Percentiles rank a stretch among this genome's conserved stretches.
These are phyloP conservation scores for Kwoniella newhampshirensis DNA, from an alignment of 768 basidiomycete species.

Conservation along the genomic window DNA sequence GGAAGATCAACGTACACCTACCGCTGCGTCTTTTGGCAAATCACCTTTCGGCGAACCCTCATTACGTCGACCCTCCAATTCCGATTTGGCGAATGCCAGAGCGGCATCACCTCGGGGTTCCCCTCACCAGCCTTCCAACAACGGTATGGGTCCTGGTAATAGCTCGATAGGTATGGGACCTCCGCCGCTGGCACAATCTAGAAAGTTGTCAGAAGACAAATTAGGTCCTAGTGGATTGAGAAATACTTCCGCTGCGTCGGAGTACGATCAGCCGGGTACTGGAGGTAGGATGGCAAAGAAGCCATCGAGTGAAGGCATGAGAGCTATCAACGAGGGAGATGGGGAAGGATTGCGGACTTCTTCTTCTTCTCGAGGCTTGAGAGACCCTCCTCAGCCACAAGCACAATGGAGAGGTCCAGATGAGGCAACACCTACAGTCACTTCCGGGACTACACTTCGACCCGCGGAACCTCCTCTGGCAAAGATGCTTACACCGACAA, in stretches of 20 bases:
- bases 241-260: constrained; percentile 20
- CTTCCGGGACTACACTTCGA: not conserved
- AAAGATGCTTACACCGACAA: constrained; percentile 10
- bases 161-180: constrained; percentile 11
- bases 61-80: constrained; percentile 9
- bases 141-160: no score
- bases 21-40: constrained; percentile 14
- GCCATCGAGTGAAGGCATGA: constrained; percentile 14
- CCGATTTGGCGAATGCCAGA: constrained; percentile 5
- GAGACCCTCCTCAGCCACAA: not conserved
- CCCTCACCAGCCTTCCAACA: not conserved
- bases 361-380: no score
- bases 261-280: constrained; percentile 7
- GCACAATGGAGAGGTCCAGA: not conserved
- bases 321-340: constrained; percentile 5
- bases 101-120: constrained; percentile 11
- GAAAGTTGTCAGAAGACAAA: constrained; percentile 16
- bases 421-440: not conserved
- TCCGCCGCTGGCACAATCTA: constrained; percentile 2
- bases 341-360: not conserved
- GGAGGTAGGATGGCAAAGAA: not conserved
- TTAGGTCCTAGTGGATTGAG: constrained; percentile 10
- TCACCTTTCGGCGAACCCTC: constrained; percentile 28
- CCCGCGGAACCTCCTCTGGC: not conserved
- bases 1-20: constrained; percentile 26